Evolutionary conservation across 1,284 basidiomycete genomes (phyloP), one percentile per base, ranked within the genome.

Genomic region (Ganoderma sinense): DNA sequence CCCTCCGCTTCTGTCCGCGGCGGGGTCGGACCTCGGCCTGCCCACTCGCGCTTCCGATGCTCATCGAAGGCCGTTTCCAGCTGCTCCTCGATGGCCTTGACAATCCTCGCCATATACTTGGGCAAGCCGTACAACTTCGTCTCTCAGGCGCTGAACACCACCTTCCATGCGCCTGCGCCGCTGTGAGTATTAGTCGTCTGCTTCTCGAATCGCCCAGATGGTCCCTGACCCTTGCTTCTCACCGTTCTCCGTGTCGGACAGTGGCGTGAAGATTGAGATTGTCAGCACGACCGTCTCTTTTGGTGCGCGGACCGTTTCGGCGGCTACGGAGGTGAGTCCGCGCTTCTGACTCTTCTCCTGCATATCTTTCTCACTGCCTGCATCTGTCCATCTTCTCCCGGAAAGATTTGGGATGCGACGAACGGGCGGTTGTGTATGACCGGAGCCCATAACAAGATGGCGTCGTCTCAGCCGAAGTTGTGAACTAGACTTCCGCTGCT

Each of bases 141-240:
- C 20, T 71, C 70, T 7, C 67, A 71, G 26, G 64, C 70, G n/a
- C 41, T 71, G 10, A 66, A 68, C 40, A 68, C 70, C 3, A 68
- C 70, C 7, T 71, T 71, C 64, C 70, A 73, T 51, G 72, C 72
- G 5, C 72, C 72, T 26, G 72, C 64, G 26, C 63, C 68, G 1
- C 60, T 58, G 72, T 73, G 36, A 65, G 71, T 58, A 69, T 73
- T 29, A 65, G 71, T 71, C 6, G 16, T 7, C 33, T 11, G 33
- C 23, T 53, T 55, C 18, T 39, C 31, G 41, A 18, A n/a, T 39
- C 18, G 53, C 33, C 40, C 10, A n/a, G 16, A 20, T 23, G 3
- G 26, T 39, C 16, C 36, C 66, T 66, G 48, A 64, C 2, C 45
- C 18, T 23, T 10, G 33, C 33, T 59, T 36, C 29, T 41, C 29